Percentiles rank a stretch among this genome's conserved stretches.
These are phyloP conservation scores for Entomophthora muscae DNA, from an alignment of 371 early-diverging fungal genomes.

Conservation along the genomic window DNA sequence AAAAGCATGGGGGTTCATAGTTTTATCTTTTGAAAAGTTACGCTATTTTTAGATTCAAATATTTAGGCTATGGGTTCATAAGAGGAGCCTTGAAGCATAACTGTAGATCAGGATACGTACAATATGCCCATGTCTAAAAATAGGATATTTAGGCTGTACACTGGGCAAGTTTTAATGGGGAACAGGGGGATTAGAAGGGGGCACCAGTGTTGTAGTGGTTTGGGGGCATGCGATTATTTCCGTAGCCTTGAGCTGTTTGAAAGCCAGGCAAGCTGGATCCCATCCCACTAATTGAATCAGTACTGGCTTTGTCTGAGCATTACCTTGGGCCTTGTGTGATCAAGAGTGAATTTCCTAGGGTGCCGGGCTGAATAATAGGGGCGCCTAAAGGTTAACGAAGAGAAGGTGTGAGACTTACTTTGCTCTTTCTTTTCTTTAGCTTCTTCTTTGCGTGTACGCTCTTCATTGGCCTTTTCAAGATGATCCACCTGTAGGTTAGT, in stretches of 20 bases:
- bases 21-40: no score
- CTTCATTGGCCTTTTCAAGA: conserved; percentile 27
- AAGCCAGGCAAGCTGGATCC: neutral
- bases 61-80: no score
- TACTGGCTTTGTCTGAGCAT: neutral
- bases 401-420: neutral
- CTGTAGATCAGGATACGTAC: no score
- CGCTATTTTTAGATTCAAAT: no score
- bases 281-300: neutral
- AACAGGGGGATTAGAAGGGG: neutral
- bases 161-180: neutral
- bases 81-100: no score
- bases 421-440: conserved; percentile 21
- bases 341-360: conserved; percentile 49
- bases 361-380: conserved; percentile 14
- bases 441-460: conserved; percentile 24
- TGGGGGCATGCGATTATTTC: neutral
- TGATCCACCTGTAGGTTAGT: conserved; percentile 16
- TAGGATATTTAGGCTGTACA: neutral
- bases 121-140: no score
- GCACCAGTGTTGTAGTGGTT: neutral
- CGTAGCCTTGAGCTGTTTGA: neutral
- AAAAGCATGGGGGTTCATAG: no score
- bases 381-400: neutral
- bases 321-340: conserved; percentile 18